Evolutionary conservation across 2,329 filamentous ascomycete genomes (phyloP).

Genomic region (Chaetomiaceae sp.): DNA sequence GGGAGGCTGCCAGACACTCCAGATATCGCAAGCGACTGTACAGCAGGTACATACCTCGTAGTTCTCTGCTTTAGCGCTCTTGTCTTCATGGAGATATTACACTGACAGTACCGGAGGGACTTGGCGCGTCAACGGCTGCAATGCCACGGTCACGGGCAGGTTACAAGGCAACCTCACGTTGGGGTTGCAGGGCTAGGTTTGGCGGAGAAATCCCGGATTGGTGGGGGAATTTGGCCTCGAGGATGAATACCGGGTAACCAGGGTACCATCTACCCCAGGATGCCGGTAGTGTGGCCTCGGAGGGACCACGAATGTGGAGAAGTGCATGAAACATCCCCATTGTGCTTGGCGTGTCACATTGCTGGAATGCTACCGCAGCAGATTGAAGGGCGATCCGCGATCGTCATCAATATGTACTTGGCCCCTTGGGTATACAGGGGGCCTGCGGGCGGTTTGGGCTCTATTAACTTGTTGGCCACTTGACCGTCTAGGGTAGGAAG

Average conservation of each 20-base stretch:
- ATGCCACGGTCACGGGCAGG: too few species aligned
- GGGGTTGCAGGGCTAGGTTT: too few species aligned
- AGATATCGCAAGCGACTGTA: too few species aligned
- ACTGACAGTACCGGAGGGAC: too few species aligned
- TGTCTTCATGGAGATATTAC: too few species aligned
- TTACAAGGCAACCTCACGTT: too few species aligned
- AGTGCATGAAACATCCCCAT: constrained; percentile 4
- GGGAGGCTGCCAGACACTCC: too few species aligned
- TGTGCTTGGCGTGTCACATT: constrained; percentile 10
- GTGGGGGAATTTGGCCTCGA: not conserved
- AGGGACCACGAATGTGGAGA: not conserved
- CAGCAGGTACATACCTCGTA: too few species aligned
- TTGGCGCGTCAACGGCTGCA: too few species aligned
- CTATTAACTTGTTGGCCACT: not conserved
- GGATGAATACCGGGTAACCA: not conserved
- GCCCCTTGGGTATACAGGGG: not conserved
- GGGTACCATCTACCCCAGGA: not conserved
- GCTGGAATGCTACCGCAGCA: not conserved
- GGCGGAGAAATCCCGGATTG: not conserved
- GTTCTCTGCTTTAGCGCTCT: too few species aligned
- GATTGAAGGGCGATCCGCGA: constrained; percentile 1
- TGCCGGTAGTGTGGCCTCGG: not conserved
- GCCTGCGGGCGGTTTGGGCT: not conserved
- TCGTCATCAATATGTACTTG: too few species aligned
- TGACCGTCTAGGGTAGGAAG: not conserved